Conservation (phyloP, 345 rosid species). For the Tarenaya hassleriana region DNA sequence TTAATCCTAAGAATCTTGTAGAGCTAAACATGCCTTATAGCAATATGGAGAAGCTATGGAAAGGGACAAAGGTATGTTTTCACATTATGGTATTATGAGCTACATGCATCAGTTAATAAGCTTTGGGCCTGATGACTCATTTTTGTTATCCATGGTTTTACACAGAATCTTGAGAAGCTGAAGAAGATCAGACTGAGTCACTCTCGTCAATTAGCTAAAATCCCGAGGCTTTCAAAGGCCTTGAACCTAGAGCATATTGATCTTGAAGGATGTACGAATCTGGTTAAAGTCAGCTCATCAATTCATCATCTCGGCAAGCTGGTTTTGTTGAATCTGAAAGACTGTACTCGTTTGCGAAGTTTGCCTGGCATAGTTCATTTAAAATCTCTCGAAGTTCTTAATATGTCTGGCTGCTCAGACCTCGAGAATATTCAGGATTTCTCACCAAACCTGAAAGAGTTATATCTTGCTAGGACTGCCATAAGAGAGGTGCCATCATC, state of each 20-base stretch:
- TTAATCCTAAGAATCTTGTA: slow-evolving; percentile 21
- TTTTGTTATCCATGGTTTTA: background rate
- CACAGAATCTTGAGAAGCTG: slow-evolving; percentile 19
- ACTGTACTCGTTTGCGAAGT: slow-evolving; percentile 8
- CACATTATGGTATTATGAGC: background rate
- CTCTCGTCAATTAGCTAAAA: background rate
- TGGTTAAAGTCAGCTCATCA: slow-evolving; percentile 17
- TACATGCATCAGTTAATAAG: background rate
- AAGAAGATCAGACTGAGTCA: slow-evolving; percentile 12
- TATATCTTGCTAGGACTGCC: slow-evolving; percentile 4
- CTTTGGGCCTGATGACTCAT: slow-evolving; percentile 8
- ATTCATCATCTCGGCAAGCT: slow-evolving; percentile 13
- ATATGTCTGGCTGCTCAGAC: slow-evolving; percentile 16
- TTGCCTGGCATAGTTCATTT: background rate
- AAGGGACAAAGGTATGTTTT: slow-evolving; percentile 17
- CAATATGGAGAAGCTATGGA: slow-evolving; percentile 23
- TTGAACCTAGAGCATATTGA: slow-evolving; percentile 17
- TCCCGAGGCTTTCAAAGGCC: slow-evolving; percentile 11
- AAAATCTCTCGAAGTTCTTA: slow-evolving; percentile 14
- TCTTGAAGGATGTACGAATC: slow-evolving; percentile 22
- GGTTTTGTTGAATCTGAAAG: slow-evolving; percentile 23
- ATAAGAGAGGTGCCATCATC: too few relatives aligned
- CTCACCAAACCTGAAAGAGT: slow-evolving; percentile 14
- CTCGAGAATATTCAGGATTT: slow-evolving; percentile 14
- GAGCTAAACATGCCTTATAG: slow-evolving; percentile 21